These are phyloP conservation scores for Apiospora rasikravindrae DNA, from an alignment of 2,329 filamentous ascomycete genomes.

Conservation along the genomic window DNA sequence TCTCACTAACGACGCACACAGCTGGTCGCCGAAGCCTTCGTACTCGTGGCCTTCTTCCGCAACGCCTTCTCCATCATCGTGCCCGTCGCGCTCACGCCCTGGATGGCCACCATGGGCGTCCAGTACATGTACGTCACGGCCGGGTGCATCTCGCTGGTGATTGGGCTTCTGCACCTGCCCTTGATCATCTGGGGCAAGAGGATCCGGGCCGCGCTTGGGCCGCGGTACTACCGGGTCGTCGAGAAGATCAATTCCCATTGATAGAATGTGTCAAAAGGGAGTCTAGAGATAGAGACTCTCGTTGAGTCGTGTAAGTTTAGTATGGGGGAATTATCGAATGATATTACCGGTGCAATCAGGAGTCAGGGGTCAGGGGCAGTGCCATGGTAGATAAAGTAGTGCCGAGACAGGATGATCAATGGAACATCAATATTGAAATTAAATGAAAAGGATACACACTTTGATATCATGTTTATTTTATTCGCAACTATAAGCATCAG, in stretches of 20 bases:
- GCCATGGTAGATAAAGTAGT: not conserved
- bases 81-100: slow-evolving; percentile 37
- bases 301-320: not conserved
- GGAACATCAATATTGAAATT: not conserved
- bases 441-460: too few species aligned
- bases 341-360: not conserved
- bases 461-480: not conserved
- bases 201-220: slow-evolving; percentile 19
- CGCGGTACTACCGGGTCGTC: slow-evolving; percentile 16
- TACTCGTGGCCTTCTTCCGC: slow-evolving; percentile 37
- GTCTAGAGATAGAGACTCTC: not conserved
- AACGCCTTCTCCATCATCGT: slow-evolving; percentile 39
- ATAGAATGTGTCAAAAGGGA: not conserved
- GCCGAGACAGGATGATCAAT: not conserved
- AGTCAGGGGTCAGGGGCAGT: not conserved
- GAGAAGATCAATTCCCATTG: slow-evolving; percentile 9
- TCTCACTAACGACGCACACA: not conserved
- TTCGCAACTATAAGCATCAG: not conserved
- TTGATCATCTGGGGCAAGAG: slow-evolving; percentile 22
- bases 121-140: slow-evolving; percentile 24
- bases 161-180: slow-evolving; percentile 19
- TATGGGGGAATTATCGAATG: not conserved
- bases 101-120: slow-evolving; percentile 30
- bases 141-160: slow-evolving; percentile 15
- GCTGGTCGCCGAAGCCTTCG: slow-evolving; percentile 36